A percentile compares a stretch with the other conserved stretches of the same genome.
Evolutionary conservation across 306 rosid species (phyloP).

Genomic region (Prunus dulcis): DNA sequence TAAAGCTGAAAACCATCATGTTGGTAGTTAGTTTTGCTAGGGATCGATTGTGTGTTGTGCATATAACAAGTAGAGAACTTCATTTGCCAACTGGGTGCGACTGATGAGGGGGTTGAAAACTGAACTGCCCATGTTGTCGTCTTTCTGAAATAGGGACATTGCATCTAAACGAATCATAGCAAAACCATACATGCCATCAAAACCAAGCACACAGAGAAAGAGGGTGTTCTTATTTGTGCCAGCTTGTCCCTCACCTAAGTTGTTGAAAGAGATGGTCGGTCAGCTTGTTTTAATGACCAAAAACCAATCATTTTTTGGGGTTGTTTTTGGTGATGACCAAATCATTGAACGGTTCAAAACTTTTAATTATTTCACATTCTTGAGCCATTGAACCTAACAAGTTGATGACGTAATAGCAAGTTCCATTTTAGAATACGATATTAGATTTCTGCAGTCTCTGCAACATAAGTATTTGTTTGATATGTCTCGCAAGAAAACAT

Average conservation of each 20-base stretch:
- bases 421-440: neutral
- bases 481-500: too few relatives aligned
- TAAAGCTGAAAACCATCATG: neutral
- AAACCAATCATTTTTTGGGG: neutral
- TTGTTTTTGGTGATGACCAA: too few relatives aligned
- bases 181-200: neutral
- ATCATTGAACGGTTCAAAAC: neutral
- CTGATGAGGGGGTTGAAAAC: neutral
- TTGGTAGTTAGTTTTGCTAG: neutral
- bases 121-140: neutral
- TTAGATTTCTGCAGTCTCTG: too few relatives aligned
- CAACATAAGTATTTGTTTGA: too few relatives aligned
- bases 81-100: neutral
- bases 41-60: neutral
- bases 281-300: neutral
- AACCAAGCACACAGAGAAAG: neutral
- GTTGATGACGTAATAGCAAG: neutral
- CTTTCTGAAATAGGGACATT: neutral
- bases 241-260: constrained; percentile 11
- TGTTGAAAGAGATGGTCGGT: constrained; percentile 11
- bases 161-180: neutral
- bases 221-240: neutral
- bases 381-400: neutral
- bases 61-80: neutral
- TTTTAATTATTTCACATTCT: too few relatives aligned